Base-by-base conservation (phyloP, 73 alveolate genomes). In the Durusdinium trenchii region DNA sequence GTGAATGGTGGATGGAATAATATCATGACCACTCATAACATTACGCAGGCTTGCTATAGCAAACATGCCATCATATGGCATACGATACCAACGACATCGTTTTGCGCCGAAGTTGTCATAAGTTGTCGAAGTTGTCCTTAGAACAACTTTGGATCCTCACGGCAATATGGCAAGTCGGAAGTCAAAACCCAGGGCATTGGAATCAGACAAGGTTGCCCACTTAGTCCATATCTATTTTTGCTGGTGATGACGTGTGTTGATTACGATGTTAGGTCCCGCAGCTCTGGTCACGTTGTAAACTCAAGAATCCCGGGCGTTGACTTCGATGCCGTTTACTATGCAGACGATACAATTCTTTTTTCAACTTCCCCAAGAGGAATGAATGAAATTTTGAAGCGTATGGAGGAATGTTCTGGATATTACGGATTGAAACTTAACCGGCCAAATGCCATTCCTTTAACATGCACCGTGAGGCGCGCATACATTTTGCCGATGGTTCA, bases 181-280 rank as follows among this genome's bases (percentile, higher is more conserved):
- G n/a, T n/a, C n/a, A n/a, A n/a, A n/a, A n/a, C n/a, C n/a, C n/a
- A n/a, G n/a, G n/a, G n/a, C n/a, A n/a, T n/a, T n/a, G n/a, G n/a
- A n/a, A 0, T 43, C 35, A 43, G 64, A 40, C 89, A 78, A 78
- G 89, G 89, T 4, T 78, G 52, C 46, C 87, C 87, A 12, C 46
- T 76, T 38, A n/a, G 3, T 35, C 91, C 91, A 81, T 43, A n/a
- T n/a, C 83, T 40, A n/a, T n/a, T n/a, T n/a, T n/a, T n/a, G n/a
- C n/a, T n/a, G n/a, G n/a, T n/a, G n/a, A n/a, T n/a, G n/a, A n/a
- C n/a, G n/a, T n/a, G n/a, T n/a, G n/a, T n/a, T n/a, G n/a, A n/a
- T n/a, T 14, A 45, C 23, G 92, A 81, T 81, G 92, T 81, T 14
- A n/a, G 40, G 18, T 26, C 46, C 20, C 2, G 32, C 2, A 45